Percentiles rank a stretch among this genome's conserved stretches.
These are phyloP conservation scores for Globisporangium uncinulatum DNA, from an alignment of 352 stramenopile species.

Conservation along the genomic window DNA sequence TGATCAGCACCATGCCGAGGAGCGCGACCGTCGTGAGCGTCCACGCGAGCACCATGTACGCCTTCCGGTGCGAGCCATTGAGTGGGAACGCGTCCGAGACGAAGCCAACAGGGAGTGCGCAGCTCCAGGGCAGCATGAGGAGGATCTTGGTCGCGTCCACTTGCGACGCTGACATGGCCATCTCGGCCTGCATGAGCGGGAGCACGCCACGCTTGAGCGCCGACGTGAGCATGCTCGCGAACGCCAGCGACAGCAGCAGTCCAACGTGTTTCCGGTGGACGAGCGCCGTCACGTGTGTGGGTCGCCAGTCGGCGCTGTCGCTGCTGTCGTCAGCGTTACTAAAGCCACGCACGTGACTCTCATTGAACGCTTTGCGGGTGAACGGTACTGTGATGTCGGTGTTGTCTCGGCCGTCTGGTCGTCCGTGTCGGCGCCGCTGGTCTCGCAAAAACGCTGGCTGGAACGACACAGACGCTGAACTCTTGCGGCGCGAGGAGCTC, in stretches of 20 bases:
- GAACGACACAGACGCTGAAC: not conserved
- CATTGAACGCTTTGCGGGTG: constrained; percentile 15
- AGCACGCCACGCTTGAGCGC: constrained; percentile 38
- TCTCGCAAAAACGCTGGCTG: constrained; percentile 12
- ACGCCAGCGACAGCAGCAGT: constrained; percentile 29
- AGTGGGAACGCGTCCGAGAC: constrained; percentile 15
- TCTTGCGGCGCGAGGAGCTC: too few relatives aligned
- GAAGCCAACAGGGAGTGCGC: constrained; percentile 14
- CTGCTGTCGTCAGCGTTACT: too few relatives aligned
- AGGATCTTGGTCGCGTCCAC: constrained; percentile 28
- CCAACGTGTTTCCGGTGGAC: constrained; percentile 19
- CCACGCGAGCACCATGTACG: constrained; percentile 22
- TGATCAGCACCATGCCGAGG: constrained; percentile 29
- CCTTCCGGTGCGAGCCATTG: constrained; percentile 11
- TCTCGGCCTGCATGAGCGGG: constrained; percentile 26
- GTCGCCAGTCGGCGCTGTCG: not conserved
- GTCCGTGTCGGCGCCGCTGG: not conserved
- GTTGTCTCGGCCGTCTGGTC: constrained; percentile 9
- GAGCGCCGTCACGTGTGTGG: constrained; percentile 18
- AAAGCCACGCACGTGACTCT: too few relatives aligned
- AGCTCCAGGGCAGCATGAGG: constrained; percentile 36
- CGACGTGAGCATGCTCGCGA: constrained; percentile 33
- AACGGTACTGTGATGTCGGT: constrained; percentile 30
- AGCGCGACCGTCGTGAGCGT: constrained; percentile 19
- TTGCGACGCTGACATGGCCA: constrained; percentile 34